A percentile compares a stretch with the other conserved stretches of the same genome.
phyloP scores from a whole-genome alignment of 1,139 yeast genomes.

The Nakaseomyces sp. region DNA sequence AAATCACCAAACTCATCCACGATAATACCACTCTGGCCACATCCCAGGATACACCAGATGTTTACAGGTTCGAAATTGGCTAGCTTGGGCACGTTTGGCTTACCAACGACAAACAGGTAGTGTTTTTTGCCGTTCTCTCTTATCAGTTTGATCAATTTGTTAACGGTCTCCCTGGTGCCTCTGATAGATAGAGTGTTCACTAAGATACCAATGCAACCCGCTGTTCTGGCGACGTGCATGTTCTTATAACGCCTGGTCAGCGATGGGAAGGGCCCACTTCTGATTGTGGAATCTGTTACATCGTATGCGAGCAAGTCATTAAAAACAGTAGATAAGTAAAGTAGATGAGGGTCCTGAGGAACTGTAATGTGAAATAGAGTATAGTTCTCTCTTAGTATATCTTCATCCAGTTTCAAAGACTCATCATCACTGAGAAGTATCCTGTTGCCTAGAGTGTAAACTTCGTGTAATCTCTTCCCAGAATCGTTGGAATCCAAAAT shows the following conservation, averaged over 20 bases:
- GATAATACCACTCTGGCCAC: constrained; percentile 89
- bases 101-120: constrained; percentile 91
- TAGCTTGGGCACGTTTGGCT: constrained; percentile 94
- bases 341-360: constrained; percentile 72
- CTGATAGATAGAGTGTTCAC: constrained; percentile 80
- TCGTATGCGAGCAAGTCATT: constrained; percentile 43
- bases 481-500: constrained; percentile 39
- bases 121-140: constrained; percentile 78
- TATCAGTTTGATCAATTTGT: constrained; percentile 51
- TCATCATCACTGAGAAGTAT: constrained; percentile 13
- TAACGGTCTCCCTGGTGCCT: constrained; percentile 57
- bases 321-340: constrained; percentile 68
- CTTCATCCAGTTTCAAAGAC: constrained; percentile 9
- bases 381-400: constrained; percentile 32
- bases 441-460: constrained; percentile 26
- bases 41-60: constrained; percentile 89
- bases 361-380: constrained; percentile 58
- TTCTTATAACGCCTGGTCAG: constrained; percentile 74
- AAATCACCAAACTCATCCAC: constrained; percentile 70
- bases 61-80: constrained; percentile 92
- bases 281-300: constrained; percentile 30
- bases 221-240: constrained; percentile 83
- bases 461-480: constrained; percentile 5
- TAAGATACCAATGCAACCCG: constrained; percentile 84
- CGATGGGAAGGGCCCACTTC: constrained; percentile 61